Percentiles rank a stretch among this genome's conserved stretches.
phyloP scores from a whole-genome alignment of 805 yeast genomes.

The Novakomyces olei region DNA sequence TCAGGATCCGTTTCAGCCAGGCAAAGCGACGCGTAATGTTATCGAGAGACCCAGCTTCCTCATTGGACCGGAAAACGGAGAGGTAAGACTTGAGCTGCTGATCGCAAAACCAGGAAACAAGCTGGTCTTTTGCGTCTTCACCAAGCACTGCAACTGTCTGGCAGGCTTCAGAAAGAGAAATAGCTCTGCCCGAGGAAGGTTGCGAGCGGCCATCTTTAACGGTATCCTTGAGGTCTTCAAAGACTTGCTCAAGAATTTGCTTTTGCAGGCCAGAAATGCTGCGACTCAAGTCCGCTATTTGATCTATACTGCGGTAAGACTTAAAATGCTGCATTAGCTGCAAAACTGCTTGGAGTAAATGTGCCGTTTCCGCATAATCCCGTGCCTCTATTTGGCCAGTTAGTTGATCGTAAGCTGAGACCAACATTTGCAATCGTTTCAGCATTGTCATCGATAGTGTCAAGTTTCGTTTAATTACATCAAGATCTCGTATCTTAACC shows the following conservation, averaged over 20 bases:
- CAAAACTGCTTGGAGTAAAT: slow-evolving; percentile 43
- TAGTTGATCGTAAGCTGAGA: slow-evolving; percentile 50
- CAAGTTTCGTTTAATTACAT: slow-evolving; percentile 62
- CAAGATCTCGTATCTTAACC: slow-evolving; percentile 51
- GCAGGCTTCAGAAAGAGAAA: slow-evolving; percentile 37
- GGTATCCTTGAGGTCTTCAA: slow-evolving; percentile 44
- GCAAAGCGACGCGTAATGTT: slow-evolving; percentile 63
- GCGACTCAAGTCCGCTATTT: slow-evolving; percentile 43
- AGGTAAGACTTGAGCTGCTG: slow-evolving; percentile 50
- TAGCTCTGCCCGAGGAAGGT: slow-evolving; percentile 10
- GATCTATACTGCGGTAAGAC: slow-evolving; percentile 63
- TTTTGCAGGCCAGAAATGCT: slow-evolving; percentile 37
- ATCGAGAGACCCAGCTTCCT: slow-evolving; percentile 88
- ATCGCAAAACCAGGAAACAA: slow-evolving; percentile 52
- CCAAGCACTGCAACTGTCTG: slow-evolving; percentile 45
- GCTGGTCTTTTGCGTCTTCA: slow-evolving; percentile 30
- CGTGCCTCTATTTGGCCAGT: slow-evolving; percentile 24
- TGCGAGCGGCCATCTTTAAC: slow-evolving; percentile 18
- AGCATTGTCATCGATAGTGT: slow-evolving; percentile 68
- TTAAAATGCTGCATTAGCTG: slow-evolving; percentile 54
- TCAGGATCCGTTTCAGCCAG: slow-evolving; percentile 52
- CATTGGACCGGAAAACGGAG: slow-evolving; percentile 50
- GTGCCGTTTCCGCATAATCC: slow-evolving; percentile 32
- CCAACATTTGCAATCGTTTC: slow-evolving; percentile 68
- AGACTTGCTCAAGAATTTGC: slow-evolving; percentile 43